Evolutionary conservation across 345 rosid genomes (phyloP).

Genomic region (Euphorbia tirucalli): DNA sequence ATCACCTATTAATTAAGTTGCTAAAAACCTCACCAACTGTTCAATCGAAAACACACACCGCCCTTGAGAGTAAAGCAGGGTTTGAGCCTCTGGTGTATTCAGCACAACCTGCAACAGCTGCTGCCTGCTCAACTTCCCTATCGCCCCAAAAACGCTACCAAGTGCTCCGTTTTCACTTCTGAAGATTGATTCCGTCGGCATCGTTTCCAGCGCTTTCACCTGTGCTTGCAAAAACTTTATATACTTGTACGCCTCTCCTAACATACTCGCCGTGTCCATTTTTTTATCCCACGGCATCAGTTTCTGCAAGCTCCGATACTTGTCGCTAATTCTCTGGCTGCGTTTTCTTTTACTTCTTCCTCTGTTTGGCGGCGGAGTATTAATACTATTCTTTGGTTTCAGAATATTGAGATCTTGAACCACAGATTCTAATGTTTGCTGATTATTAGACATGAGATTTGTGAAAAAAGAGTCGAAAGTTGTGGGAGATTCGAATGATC

Average conservation of each 20-base stretch:
- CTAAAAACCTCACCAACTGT: constrained; percentile 34
- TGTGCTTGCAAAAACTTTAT: constrained; percentile 58
- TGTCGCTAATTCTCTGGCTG: constrained; percentile 41
- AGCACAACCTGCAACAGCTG: constrained; percentile 7
- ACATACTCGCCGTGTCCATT: constrained; percentile 47
- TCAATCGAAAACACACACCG: constrained; percentile 47
- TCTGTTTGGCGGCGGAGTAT: neutral
- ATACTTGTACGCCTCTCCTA: constrained; percentile 61
- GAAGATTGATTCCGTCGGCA: neutral
- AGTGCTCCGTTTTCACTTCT: neutral
- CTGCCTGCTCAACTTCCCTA: constrained; percentile 8
- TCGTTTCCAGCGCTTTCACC: constrained; percentile 22
- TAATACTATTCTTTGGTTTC: neutral
- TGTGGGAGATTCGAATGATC: neutral
- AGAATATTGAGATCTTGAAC: constrained; percentile 4
- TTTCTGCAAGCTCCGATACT: constrained; percentile 47
- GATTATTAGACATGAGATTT: neutral
- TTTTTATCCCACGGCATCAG: constrained; percentile 60
- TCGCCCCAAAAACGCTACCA: neutral
- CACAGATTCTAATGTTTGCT: constrained; percentile 1
- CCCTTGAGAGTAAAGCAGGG: constrained; percentile 39
- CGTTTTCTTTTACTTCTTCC: constrained; percentile 1
- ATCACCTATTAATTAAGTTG: no score
- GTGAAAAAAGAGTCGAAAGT: constrained; percentile 5
- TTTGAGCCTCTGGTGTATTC: constrained; percentile 44